These are phyloP conservation scores for Parachaetomium inaequale DNA, from an alignment of 495 filamentous ascomycete genomes.

Conservation along the genomic window DNA sequence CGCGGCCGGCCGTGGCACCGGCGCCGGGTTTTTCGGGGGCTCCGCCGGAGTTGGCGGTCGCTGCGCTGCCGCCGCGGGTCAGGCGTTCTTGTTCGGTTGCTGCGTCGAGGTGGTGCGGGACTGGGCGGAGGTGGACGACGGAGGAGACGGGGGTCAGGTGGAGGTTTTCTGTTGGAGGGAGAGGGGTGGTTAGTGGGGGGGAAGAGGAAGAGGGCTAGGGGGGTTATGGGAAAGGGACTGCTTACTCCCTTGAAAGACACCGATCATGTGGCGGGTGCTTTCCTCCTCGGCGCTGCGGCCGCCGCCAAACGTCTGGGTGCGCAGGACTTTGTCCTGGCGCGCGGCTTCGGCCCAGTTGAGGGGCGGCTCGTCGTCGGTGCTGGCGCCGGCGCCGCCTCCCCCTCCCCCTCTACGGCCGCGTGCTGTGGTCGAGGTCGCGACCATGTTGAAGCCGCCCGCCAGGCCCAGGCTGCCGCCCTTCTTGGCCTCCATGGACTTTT, in stretches of 20 bases:
- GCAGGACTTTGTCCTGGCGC: constrained; percentile 42
- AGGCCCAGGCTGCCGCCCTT: constrained; percentile 47
- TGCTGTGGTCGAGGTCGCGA: constrained; percentile 23
- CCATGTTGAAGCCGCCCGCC: constrained; percentile 47
- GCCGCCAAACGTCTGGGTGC: constrained; percentile 45
- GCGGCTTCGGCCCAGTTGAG: constrained; percentile 45
- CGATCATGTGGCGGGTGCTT: constrained; percentile 46
- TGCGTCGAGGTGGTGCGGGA: constrained; percentile 49
- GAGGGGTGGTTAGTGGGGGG: not conserved
- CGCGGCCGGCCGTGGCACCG: constrained; percentile 20
- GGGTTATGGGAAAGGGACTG: too few species aligned
- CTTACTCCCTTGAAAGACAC: constrained; percentile 48
- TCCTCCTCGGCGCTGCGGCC: constrained; percentile 33
- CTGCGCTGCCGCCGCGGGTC: constrained; percentile 25
- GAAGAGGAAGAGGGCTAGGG: not conserved
- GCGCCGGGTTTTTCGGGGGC: constrained; percentile 12
- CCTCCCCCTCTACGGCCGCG: constrained; percentile 20
- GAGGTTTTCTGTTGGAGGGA: constrained; percentile 37
- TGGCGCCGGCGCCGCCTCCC: constrained; percentile 19
- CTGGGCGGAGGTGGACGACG: constrained; percentile 45
- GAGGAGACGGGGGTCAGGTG: constrained; percentile 47
- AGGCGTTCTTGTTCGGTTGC: constrained; percentile 43
- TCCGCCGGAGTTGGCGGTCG: constrained; percentile 5
- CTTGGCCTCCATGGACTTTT: constrained; percentile 42
- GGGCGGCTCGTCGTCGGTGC: constrained; percentile 28